These are phyloP conservation scores for Chaetomium tenue DNA, from an alignment of 495 filamentous ascomycete species.

Conservation along the genomic window DNA sequence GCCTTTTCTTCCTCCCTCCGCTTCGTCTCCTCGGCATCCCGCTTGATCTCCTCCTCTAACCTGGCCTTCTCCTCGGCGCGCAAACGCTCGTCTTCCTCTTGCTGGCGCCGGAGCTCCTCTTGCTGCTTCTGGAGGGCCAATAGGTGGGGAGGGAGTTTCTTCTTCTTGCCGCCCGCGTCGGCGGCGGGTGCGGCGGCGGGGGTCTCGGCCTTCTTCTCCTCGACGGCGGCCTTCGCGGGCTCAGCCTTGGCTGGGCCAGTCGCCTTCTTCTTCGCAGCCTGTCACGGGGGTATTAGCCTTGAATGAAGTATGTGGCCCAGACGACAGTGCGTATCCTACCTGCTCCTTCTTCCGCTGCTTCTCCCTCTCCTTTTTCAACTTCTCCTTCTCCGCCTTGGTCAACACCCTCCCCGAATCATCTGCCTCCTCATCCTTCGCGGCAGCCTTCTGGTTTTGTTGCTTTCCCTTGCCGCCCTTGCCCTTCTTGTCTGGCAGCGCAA, in stretches of 20 bases:
- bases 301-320: not conserved
- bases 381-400: conserved; percentile 96
- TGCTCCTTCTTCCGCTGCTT: conserved; percentile 94
- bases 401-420: conserved; percentile 62
- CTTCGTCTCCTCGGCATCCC: conserved; percentile 67
- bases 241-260: conserved; percentile 52
- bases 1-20: conserved; percentile 53
- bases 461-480: conserved; percentile 91
- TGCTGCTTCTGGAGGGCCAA: conserved; percentile 88
- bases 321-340: conserved; percentile 37
- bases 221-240: conserved; percentile 44
- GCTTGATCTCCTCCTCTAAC: conserved; percentile 65
- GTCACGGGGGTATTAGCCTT: conserved; percentile 20
- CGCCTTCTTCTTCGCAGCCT: conserved; percentile 69
- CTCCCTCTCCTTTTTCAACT: conserved; percentile 90
- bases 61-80: conserved; percentile 72
- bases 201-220: conserved; percentile 47
- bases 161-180: conserved; percentile 67
- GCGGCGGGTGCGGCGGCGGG: conserved; percentile 36
- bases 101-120: conserved; percentile 67
- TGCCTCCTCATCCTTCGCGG: conserved; percentile 51
- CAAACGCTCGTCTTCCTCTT: conserved; percentile 71
- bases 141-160: conserved; percentile 83
- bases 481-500: conserved; percentile 85
- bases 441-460: conserved; percentile 64